Base-by-base conservation (phyloP, 2,329 filamentous ascomycete species). In the Cadophora malorum region DNA sequence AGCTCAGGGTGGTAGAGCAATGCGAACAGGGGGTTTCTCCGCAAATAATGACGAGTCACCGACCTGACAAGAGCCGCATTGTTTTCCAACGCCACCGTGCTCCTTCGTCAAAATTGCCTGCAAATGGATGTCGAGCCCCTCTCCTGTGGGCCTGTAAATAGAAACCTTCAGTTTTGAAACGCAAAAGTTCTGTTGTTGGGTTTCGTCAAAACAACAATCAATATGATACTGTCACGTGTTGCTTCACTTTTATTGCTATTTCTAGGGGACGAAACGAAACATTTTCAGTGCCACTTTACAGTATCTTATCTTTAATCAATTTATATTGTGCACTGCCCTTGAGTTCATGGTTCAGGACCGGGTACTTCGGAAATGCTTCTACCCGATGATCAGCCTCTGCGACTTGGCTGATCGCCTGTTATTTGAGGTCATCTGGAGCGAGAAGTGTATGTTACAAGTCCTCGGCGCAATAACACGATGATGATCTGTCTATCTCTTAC, bases 41-140 rank as follows among this genome's bases (percentile, higher is more conserved):
- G 21, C 52, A 35, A 59, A 65, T 21, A 38, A 38, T 53, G 55
- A 64, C 47, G 19, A 63, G 63, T 69, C 53, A 59, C 33, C 28
- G 31, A 16, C 45, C 2, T 33, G 38, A 10, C 45, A 61, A 64
- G 67, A 66, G 64, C 67, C 67, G 64, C 64, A 66, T 64, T 66
- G 64, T 64, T 55, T 35, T 28, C 33, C 47, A 35, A 9, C 45
- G 64, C 64, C 64, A 66, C 58, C 25, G 35, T 33, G 28, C 47
- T 33, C 64, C 56, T 60, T 55, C 23, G 49, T 62, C 49, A 56
- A 55, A 23, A 62, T 61, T 55, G 25, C 58, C 56, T 38, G 25
- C 50, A 38, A 31, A 45, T 16, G 58, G 59, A 52, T 66, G 59
- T 47, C 56, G 23, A 31, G 55, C 49, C 21, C 28, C 53, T 58